Evolutionary conservation across 78 protist genomes (phyloP), one percentile per base, ranked within the genome.

Genomic region (Emiliania huxleyi): DNA sequence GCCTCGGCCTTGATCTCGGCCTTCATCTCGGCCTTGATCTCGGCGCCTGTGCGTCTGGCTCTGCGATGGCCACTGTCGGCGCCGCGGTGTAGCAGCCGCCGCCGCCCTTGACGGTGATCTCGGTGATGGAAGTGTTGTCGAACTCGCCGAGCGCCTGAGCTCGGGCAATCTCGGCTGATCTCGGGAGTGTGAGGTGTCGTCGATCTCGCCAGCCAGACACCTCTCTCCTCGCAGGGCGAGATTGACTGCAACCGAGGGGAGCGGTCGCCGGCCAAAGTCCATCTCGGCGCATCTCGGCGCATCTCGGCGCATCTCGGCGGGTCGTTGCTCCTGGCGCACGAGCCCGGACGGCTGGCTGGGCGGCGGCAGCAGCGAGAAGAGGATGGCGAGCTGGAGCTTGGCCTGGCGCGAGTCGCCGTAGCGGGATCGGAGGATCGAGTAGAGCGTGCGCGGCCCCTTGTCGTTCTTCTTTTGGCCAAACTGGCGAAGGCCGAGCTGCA

Each of bases 351-450:
- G 89, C 89, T 81, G 89, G 42, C 29, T 0, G 12, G 35, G 40
- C 23, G 89, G 29, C 56, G 89, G 42, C 29, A 81, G 37, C 12
- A 81, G 89, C 4, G 40, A 6, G 38, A 81, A 44, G 56, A 81
- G 89, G 56, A 81, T 1, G 12, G 89, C 89, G 35, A 81, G 89
- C 89, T 81, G 89, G 35, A 44, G 38, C 89, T 77, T 77, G 23
- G 12, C 56, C 38, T 44, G 40, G 12, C n/a, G 26, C 40, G 42
- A 2, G 29, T 0, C 5, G 19, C 56, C 40, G 56, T 42, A 81
- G 37, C 56, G 35, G 38, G 89, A 44, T 52, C 56, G 56, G 11
- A 81, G 35, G n/a, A 81, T 37, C 35, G 55, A 33, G 56, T 25
- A 33, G 38, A 81, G 89, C 56, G 0, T 18, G 22, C 52, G 35